These are phyloP conservation scores for Adenanthera pavonina DNA, from an alignment of 306 rosid genomes.

Conservation along the genomic window DNA sequence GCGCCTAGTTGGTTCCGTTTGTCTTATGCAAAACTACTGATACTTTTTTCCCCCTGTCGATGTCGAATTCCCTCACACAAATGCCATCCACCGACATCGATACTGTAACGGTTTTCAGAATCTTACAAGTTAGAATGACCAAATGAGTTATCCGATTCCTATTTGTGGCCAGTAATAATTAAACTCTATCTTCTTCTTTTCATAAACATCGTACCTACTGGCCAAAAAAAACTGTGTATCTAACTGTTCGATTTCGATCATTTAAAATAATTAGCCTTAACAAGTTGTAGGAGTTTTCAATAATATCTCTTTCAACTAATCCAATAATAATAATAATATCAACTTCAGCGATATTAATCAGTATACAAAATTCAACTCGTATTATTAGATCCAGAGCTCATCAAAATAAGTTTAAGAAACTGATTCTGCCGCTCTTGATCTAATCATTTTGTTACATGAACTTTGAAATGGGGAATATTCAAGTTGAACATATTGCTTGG, in stretches of 20 bases:
- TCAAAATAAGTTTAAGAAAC: neutral
- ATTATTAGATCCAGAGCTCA: neutral
- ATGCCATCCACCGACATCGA: slow-evolving; percentile 19
- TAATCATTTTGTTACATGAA: neutral
- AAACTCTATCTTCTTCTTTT: neutral
- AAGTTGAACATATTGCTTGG: neutral
- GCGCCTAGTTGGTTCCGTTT: neutral
- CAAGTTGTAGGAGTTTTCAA: neutral
- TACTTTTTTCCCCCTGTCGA: neutral
- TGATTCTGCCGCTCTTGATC: neutral
- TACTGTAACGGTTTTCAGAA: neutral
- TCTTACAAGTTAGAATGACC: neutral
- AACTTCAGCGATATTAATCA: neutral
- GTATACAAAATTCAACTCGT: neutral
- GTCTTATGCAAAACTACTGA: neutral
- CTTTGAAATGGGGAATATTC: neutral
- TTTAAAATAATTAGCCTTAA: neutral
- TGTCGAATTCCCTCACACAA: neutral
- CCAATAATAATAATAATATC: neutral
- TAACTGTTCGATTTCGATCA: neutral
- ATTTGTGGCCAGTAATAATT: neutral
- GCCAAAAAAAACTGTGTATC: neutral
- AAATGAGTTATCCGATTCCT: neutral
- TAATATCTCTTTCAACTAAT: neutral
- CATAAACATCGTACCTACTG: neutral